Evolutionary conservation across 2,329 filamentous ascomycete genomes (phyloP).

Genomic region (Colletotrichum echinochloae): DNA sequence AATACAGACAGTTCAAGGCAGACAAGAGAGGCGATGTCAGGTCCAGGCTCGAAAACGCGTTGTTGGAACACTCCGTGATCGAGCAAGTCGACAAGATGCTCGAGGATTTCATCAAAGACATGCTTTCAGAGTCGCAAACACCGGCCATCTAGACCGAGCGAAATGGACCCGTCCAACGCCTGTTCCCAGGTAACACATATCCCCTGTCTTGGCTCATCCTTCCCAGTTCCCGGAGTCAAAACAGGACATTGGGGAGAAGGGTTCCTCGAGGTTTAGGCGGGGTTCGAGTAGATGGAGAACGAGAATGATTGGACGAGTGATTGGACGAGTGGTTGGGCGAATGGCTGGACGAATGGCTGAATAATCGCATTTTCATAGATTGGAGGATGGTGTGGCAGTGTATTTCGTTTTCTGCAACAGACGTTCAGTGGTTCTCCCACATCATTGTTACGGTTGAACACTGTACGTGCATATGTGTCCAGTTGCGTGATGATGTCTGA

Average conservation of each 20-base stretch:
- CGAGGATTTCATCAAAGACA: not conserved
- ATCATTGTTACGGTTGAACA: too few relatives aligned
- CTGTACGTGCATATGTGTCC: too few relatives aligned
- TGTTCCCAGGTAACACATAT: not conserved
- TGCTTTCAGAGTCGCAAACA: not conserved
- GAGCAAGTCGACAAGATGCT: not conserved
- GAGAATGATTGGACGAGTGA: too few relatives aligned
- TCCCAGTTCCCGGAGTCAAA: too few relatives aligned
- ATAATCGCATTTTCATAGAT: not conserved
- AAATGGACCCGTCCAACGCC: not conserved
- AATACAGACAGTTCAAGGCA: not conserved
- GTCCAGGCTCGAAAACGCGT: not conserved
- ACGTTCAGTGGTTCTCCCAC: not conserved
- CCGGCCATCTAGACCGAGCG: not conserved
- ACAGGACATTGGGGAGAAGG: too few relatives aligned
- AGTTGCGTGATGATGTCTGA: too few relatives aligned
- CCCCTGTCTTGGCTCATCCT: too few relatives aligned
- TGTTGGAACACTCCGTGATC: not conserved
- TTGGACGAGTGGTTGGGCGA: too few relatives aligned
- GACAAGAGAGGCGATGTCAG: not conserved
- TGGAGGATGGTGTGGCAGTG: not conserved
- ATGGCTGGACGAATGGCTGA: not conserved
- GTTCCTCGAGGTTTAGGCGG: not conserved
- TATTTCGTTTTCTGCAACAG: not conserved
- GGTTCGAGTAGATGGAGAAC: not conserved